Conservation (phyloP, 495 filamentous ascomycete species). For the Parathielavia hyrcaniae region DNA sequence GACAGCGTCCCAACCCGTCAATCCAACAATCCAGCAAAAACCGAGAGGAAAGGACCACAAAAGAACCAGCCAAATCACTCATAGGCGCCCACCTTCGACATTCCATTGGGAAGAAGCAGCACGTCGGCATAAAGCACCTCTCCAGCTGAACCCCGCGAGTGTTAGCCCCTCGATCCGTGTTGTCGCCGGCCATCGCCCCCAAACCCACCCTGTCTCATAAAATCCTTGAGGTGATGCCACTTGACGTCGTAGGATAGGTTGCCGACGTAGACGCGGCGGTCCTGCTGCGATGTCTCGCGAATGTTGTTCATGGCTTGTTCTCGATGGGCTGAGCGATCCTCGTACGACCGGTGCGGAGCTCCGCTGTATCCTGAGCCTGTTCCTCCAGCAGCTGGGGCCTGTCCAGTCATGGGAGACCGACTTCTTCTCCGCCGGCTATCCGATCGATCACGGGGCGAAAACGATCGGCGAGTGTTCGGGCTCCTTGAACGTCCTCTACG, state of each 20-base stretch:
- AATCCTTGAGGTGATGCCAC: constrained; percentile 99
- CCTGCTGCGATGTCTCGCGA: constrained; percentile 91
- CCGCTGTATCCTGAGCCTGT: constrained; percentile 52
- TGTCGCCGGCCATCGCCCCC: background rate
- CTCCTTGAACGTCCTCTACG: constrained; percentile 65
- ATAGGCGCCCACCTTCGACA: constrained; percentile 99
- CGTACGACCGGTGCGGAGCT: constrained; percentile 64
- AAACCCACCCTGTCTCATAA: constrained; percentile 95
- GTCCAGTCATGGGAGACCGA: constrained; percentile 80
- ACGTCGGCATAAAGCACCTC: constrained; percentile 99
- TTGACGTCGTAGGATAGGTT: constrained; percentile 99
- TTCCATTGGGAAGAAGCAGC: constrained; percentile 99
- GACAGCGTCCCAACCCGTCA: constrained; percentile 97
- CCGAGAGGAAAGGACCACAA: constrained; percentile 59
- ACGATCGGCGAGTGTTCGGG: constrained; percentile 66
- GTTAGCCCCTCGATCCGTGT: background rate
- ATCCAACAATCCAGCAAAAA: constrained; percentile 92
- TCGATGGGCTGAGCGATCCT: constrained; percentile 78
- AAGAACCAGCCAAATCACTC: constrained; percentile 79
- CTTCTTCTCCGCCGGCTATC: constrained; percentile 69
- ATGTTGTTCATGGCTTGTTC: constrained; percentile 94
- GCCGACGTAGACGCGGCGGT: constrained; percentile 98
- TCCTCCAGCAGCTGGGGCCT: constrained; percentile 60
- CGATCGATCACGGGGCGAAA: constrained; percentile 88
- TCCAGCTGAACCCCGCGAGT: constrained; percentile 58